Percentiles rank a stretch among this genome's conserved stretches.
phyloP scores from a whole-genome alignment of 140 eudicot species.

The Stevia rebaudiana region DNA sequence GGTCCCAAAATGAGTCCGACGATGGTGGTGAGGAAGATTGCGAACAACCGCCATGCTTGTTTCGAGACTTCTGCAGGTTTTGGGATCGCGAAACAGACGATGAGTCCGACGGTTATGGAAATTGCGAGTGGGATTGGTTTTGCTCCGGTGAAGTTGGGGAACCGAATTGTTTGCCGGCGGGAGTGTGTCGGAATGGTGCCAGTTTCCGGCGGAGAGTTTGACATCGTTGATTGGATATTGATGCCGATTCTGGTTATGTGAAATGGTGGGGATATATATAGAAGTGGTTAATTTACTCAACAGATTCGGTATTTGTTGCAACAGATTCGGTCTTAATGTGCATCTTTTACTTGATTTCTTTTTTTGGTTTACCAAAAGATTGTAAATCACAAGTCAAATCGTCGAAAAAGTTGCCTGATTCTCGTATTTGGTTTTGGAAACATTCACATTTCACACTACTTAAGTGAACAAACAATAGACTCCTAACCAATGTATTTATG shows the following conservation, averaged over 20 bases:
- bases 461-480: too few species aligned
- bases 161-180: background rate
- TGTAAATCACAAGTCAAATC: too few species aligned
- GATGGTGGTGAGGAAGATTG: too few species aligned
- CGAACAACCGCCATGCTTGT: too few species aligned
- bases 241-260: background rate
- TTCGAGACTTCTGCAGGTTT: too few species aligned
- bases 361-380: background rate
- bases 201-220: background rate
- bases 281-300: background rate
- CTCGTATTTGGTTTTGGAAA: background rate
- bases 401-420: background rate
- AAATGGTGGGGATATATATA: background rate
- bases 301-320: background rate
- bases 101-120: too few species aligned
- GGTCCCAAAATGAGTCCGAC: conserved; percentile 26
- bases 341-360: background rate
- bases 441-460: background rate
- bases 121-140: background rate
- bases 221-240: background rate
- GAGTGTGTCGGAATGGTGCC: background rate
- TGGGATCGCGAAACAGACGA: too few species aligned
- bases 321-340: background rate
- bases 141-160: background rate
- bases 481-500: too few species aligned